These are phyloP conservation scores for Chlamydomonas sphaeroides DNA, from an alignment of 139 green algal genomes.

Conservation along the genomic window DNA sequence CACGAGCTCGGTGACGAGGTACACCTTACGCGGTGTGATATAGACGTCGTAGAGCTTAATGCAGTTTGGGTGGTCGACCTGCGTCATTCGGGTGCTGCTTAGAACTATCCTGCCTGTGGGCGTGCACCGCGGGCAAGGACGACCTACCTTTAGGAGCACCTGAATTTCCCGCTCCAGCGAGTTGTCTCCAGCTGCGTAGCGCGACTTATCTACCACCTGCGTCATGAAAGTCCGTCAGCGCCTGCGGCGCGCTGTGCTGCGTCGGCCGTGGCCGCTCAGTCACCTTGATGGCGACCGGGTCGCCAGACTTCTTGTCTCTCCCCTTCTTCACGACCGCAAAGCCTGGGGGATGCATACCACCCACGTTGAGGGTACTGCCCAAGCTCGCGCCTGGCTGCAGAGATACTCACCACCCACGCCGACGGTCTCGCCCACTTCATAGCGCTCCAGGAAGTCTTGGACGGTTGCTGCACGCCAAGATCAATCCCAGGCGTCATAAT, in stretches of 20 bases:
- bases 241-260: too few species aligned
- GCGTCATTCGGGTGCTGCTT: too few species aligned
- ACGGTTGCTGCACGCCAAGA: conserved; percentile 68
- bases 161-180: conserved; percentile 80
- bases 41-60: conserved; percentile 84
- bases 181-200: conserved; percentile 78
- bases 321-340: conserved; percentile 85
- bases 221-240: background rate
- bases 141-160: conserved; percentile 71
- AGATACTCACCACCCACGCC: conserved; percentile 71
- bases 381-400: conserved; percentile 26
- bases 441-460: conserved; percentile 78
- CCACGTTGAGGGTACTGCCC: conserved; percentile 75
- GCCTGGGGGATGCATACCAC: conserved; percentile 70
- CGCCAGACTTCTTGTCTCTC: conserved; percentile 69
- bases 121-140: too few species aligned
- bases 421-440: conserved; percentile 80
- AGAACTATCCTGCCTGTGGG: too few species aligned
- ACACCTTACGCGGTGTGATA: conserved; percentile 78
- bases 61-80: conserved; percentile 82
- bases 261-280: too few species aligned
- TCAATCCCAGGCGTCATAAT: background rate
- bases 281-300: conserved; percentile 83
- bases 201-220: conserved; percentile 81
- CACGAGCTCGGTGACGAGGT: conserved; percentile 85